Conservation (phyloP, 495 filamentous ascomycete species). For the Tuber melanosporum region DNA sequence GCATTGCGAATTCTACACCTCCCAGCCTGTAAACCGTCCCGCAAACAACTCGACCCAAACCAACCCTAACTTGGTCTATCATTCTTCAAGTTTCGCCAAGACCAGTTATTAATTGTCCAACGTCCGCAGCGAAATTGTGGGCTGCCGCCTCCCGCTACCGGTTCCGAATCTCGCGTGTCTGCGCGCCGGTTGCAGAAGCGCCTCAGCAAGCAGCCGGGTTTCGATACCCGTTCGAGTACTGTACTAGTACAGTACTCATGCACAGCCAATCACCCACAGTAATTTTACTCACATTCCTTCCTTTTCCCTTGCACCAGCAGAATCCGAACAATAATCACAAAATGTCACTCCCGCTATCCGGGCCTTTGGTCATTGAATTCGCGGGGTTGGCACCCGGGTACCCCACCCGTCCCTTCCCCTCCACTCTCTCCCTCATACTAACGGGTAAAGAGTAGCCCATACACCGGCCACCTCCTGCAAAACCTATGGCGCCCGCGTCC, state of each 20-base stretch:
- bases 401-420: neutral
- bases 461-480: slow-evolving; percentile 80
- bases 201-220: neutral
- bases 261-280: neutral
- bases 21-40: too few species aligned
- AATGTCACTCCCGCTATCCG: slow-evolving; percentile 58
- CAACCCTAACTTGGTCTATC: too few species aligned
- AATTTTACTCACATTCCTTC: neutral
- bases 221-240: neutral
- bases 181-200: neutral
- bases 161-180: neutral
- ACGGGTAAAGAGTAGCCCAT: slow-evolving; percentile 58
- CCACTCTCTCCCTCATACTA: slow-evolving; percentile 8
- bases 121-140: neutral
- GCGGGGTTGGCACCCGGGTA: slow-evolving; percentile 82
- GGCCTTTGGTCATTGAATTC: slow-evolving; percentile 79
- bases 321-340: neutral
- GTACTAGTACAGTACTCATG: too few species aligned
- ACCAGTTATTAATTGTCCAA: neutral
- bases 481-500: slow-evolving; percentile 79
- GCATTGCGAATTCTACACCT: too few species aligned
- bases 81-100: neutral
- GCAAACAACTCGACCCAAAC: too few species aligned
- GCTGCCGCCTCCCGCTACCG: neutral
- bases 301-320: neutral